Evolutionary conservation across 1,284 basidiomycete species (phyloP).

Genomic region (Ceratobasidium sp.): DNA sequence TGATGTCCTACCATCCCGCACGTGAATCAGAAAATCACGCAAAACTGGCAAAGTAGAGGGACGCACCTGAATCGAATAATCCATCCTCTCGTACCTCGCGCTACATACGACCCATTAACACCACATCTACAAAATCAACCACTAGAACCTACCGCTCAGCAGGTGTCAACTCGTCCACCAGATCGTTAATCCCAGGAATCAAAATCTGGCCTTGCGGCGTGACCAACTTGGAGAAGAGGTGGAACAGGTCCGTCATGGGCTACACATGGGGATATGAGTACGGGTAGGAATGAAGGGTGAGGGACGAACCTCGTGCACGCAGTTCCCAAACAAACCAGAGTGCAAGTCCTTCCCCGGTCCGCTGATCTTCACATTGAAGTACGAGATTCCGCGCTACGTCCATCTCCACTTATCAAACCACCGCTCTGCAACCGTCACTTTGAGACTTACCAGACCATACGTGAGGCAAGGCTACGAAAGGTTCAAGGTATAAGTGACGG

Average conservation of each 20-base stretch:
- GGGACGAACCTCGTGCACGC: constrained; percentile 73
- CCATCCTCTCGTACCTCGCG: constrained; percentile 31
- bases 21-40: neutral
- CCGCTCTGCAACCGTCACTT: neutral
- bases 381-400: constrained; percentile 86
- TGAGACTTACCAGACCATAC: constrained; percentile 66
- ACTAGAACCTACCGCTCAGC: constrained; percentile 82
- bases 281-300: neutral
- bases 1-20: constrained; percentile 75
- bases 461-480: constrained; percentile 69
- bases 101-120: constrained; percentile 15
- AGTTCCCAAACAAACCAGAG: constrained; percentile 89
- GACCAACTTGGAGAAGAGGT: constrained; percentile 88
- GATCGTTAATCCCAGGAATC: constrained; percentile 90
- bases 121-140: constrained; percentile 36
- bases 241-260: constrained; percentile 84
- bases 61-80: constrained; percentile 40
- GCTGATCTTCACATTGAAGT: constrained; percentile 85
- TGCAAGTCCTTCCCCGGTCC: constrained; percentile 93
- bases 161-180: constrained; percentile 80
- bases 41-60: neutral
- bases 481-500: too few species aligned
- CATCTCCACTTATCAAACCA: neutral
- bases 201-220: constrained; percentile 85
- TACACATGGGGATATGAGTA: constrained; percentile 11